Base-by-base conservation (phyloP, 179 eudicot genomes). In the Spergularia azorica region DNA sequence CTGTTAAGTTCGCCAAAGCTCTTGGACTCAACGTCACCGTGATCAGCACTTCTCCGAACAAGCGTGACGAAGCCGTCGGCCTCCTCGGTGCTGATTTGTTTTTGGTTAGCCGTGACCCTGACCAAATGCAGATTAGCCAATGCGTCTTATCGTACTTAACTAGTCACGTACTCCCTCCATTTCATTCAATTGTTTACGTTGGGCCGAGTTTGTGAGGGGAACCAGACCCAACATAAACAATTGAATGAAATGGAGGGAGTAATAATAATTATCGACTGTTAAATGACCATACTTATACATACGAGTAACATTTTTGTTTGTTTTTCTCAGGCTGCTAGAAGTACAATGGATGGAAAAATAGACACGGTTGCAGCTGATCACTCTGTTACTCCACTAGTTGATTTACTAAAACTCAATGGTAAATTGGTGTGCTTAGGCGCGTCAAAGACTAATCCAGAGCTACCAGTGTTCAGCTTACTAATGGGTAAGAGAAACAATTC, bases 1-100 rank as follows among this genome's bases (percentile, higher is more conserved):
- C 84, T 41, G 84, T 80, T 5, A 78, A 80, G 72, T 77, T 77
- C 38, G 84, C 74, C 2, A 80, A 81, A 61, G 76, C 78, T n/a
- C 69, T 84, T 26, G 86, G 84, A 8, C 64, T 75, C 14, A 81
- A 71, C 17, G 86, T 84, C 17, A 79, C 83, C n/a, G 83, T 83
- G 1, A 83, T 83, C 17, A 83, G 86, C 55, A 83, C 86, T 41
- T 79, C 83, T 9, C 59, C 70, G 26, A 54, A 18, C 14, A 76
- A 83, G 76, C 63, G 65, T 41, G 82, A 71, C 1, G 82, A 80
- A 63, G 84, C 79, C 10, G 32, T 67, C 26, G 36, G n/a, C n/a
- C 67, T 16, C 5, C 76, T 84, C 16, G 77, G 82, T 17, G 82
- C 84, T 7, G 82, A 80, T 65, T 58, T 67, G 4, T 80, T 84